A percentile compares a stretch with the other conserved stretches of the same genome.
Conservation (phyloP, 805 yeast genomes). For the Kodamaea lidongshanica region DNA sequence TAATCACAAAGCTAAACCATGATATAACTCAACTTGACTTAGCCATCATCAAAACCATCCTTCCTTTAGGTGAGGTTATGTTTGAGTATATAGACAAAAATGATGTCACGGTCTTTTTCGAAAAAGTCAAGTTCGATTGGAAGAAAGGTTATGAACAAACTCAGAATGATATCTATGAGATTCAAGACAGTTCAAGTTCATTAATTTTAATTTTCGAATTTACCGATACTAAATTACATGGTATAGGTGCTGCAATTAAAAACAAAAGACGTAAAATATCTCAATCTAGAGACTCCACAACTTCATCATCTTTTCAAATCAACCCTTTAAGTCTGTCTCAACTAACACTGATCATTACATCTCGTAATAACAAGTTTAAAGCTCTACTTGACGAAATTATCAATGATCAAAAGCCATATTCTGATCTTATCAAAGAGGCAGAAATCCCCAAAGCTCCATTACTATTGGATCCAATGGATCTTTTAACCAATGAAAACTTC, state of each 20-base stretch:
- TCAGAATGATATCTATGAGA: conserved; percentile 44
- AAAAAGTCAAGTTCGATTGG: conserved; percentile 35
- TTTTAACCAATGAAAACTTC: conserved; percentile 35
- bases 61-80: conserved; percentile 65
- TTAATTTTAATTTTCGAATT: conserved; percentile 72
- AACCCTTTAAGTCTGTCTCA: conserved; percentile 51
- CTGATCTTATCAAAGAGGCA: conserved; percentile 32
- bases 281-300: too few relatives aligned
- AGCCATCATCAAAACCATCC: conserved; percentile 52
- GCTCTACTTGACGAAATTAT: conserved; percentile 14
- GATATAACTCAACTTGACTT: conserved; percentile 46
- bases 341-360: conserved; percentile 53
- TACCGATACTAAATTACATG: conserved; percentile 57
- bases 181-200: conserved; percentile 43
- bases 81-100: conserved; percentile 73
- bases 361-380: conserved; percentile 49
- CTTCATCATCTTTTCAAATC: too few relatives aligned
- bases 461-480: conserved; percentile 57
- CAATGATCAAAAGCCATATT: conserved; percentile 36
- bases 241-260: conserved; percentile 31
- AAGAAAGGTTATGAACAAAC: conserved; percentile 30
- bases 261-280: conserved; percentile 8
- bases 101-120: conserved; percentile 44
- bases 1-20: conserved; percentile 26
- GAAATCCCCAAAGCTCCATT: conserved; percentile 45